Evolutionary conservation across 2,329 filamentous ascomycete species (phyloP).

Genomic region (Colletotrichum sp.): DNA sequence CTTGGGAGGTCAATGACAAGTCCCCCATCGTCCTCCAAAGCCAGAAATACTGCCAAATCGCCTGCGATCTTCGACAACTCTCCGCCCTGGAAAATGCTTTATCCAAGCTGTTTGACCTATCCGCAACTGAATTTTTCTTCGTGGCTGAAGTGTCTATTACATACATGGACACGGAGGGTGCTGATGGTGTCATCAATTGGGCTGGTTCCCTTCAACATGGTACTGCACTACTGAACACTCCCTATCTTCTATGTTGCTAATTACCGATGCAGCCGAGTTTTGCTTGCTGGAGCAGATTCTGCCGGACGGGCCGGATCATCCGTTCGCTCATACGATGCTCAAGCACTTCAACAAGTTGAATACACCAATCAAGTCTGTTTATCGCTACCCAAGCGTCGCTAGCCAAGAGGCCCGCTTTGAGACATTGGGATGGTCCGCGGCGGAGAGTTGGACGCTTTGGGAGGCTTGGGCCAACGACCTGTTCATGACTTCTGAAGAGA

Average conservation of each 20-base stretch:
- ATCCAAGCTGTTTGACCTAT: conserved; percentile 59
- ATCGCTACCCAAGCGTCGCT: conserved; percentile 69
- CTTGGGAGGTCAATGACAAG: conserved; percentile 57
- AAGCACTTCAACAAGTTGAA: conserved; percentile 81
- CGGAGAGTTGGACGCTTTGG: conserved; percentile 76
- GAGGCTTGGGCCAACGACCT: conserved; percentile 76
- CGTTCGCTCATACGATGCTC: conserved; percentile 88
- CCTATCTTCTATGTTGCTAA: conserved; percentile 19
- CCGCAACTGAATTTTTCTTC: conserved; percentile 68
- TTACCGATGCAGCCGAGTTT: conserved; percentile 67
- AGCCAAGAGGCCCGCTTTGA: conserved; percentile 74
- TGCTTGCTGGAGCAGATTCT: conserved; percentile 87
- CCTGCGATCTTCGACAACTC: conserved; percentile 79
- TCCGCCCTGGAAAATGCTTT: conserved; percentile 64
- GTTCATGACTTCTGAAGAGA: conserved; percentile 67
- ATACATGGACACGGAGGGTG: conserved; percentile 79
- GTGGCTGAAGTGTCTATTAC: conserved; percentile 90
- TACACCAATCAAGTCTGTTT: conserved; percentile 77
- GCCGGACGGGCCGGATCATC: conserved; percentile 77
- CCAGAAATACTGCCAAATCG: conserved; percentile 77
- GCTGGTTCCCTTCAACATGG: conserved; percentile 73
- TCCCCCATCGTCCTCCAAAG: conserved; percentile 65
- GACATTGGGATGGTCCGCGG: conserved; percentile 69
- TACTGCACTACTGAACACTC: conserved; percentile 39
- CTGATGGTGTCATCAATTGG: conserved; percentile 80